Percentiles rank a stretch among this genome's conserved stretches.
Conservation (phyloP, 257 asterid species). For the Nicotiana otophora region DNA sequence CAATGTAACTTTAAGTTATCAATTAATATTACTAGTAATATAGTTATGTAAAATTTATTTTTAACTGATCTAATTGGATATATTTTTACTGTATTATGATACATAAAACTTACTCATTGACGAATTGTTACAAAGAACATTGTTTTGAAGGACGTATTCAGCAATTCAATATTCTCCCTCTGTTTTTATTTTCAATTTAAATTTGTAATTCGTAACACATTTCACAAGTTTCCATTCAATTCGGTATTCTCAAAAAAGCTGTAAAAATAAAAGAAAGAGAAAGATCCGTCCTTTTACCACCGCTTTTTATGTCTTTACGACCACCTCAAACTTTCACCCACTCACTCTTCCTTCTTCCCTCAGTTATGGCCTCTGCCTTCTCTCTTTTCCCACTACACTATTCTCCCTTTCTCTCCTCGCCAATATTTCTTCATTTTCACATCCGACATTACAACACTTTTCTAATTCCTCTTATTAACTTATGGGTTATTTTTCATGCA, state of each 20-base stretch:
- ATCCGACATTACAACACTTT: not conserved
- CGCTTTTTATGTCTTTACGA: conserved; percentile 30
- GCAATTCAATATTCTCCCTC: not conserved
- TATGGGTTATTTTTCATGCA: conserved; percentile 80
- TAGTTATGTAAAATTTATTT: too few species aligned
- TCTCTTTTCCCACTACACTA: not conserved
- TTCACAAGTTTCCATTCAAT: not conserved
- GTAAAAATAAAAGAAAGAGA: conserved; percentile 7
- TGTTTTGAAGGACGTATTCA: not conserved
- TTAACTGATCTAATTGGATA: too few species aligned
- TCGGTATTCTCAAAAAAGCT: conserved; percentile 25
- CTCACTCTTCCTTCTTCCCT: conserved; percentile 10
- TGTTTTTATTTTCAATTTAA: not conserved
- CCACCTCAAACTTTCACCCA: conserved; percentile 13
- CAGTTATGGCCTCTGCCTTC: conserved; percentile 34
- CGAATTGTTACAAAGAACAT: not conserved
- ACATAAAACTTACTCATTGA: not conserved
- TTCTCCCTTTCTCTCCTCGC: not conserved
- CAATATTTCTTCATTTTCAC: not conserved
- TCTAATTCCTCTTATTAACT: not conserved
- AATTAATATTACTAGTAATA: too few species aligned
- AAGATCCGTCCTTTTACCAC: conserved; percentile 11
- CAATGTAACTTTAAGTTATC: too few species aligned
- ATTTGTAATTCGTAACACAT: not conserved
- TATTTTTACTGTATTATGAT: too few species aligned